Conservation (phyloP, 148 eudicot genomes). For the Gaultheria prostrata region DNA sequence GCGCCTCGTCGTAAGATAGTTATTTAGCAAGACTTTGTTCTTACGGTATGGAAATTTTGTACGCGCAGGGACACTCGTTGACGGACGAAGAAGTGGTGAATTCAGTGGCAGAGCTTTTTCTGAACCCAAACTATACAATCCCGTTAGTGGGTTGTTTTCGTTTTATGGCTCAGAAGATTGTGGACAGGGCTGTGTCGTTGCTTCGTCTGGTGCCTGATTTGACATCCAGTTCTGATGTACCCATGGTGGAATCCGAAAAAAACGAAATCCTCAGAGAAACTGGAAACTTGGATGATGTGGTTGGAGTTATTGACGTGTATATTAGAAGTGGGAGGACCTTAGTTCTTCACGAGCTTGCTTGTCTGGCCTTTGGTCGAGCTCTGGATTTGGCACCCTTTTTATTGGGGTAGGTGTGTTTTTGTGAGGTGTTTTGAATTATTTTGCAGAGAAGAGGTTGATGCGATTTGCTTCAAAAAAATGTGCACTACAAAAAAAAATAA, state of each 20-base stretch:
- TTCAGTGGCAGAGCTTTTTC: slow-evolving; percentile 50
- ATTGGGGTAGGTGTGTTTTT: slow-evolving; percentile 45
- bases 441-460: background rate
- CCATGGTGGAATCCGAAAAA: slow-evolving; percentile 33
- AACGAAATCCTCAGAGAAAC: slow-evolving; percentile 35
- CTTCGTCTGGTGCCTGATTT: slow-evolving; percentile 55
- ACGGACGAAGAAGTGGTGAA: slow-evolving; percentile 63
- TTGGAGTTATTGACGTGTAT: slow-evolving; percentile 52
- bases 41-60: background rate
- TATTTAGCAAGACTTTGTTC: background rate
- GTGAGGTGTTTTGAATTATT: background rate
- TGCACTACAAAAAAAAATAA: no score
- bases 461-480: background rate
- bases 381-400: slow-evolving; percentile 67
- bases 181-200: slow-evolving; percentile 46
- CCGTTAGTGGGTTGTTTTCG: slow-evolving; percentile 83
- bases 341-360: slow-evolving; percentile 79
- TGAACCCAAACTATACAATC: slow-evolving; percentile 78
- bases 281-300: slow-evolving; percentile 38
- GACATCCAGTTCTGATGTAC: slow-evolving; percentile 31
- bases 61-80: slow-evolving; percentile 48
- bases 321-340: slow-evolving; percentile 52
- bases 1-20: no score
- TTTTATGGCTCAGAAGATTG: slow-evolving; percentile 51
- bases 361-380: slow-evolving; percentile 75